Evolutionary conservation across 108 stramenopile genomes (phyloP).

Genomic region (Fragilaria radians): DNA sequence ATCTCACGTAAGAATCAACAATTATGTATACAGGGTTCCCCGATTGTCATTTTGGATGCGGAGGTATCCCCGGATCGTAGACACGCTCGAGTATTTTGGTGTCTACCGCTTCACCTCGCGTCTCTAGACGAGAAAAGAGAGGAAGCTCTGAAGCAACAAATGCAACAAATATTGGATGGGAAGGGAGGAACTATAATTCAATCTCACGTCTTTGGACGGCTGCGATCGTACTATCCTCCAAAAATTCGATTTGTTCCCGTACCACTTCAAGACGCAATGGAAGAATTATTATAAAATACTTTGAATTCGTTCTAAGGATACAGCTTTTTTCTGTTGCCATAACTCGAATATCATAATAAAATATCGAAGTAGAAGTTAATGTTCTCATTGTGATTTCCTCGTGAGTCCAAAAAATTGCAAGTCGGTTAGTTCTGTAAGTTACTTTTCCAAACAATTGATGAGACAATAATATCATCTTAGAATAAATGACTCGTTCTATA

Average conservation of each 20-base stretch:
- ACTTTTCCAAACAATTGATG: too few relatives aligned
- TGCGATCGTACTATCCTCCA: slow-evolving; percentile 42
- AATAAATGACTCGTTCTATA: too few relatives aligned
- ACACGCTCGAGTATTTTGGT: slow-evolving; percentile 39
- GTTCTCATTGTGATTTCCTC: too few relatives aligned
- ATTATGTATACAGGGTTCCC: slow-evolving; percentile 22
- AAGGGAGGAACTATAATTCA: slow-evolving; percentile 7
- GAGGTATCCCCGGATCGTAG: slow-evolving; percentile 26
- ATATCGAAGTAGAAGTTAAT: too few relatives aligned
- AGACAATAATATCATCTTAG: too few relatives aligned
- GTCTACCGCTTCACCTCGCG: slow-evolving; percentile 26
- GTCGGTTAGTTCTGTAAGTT: too few relatives aligned
- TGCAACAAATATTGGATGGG: slow-evolving; percentile 9
- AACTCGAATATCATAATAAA: too few relatives aligned
- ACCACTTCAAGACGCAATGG: not conserved
- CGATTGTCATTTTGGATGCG: slow-evolving; percentile 33
- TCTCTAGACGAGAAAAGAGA: slow-evolving; percentile 12
- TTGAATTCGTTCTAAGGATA: too few relatives aligned
- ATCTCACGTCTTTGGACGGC: slow-evolving; percentile 10
- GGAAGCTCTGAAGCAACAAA: slow-evolving; percentile 5
- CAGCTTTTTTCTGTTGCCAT: too few relatives aligned
- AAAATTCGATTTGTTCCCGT: slow-evolving; percentile 25
- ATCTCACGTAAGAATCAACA: not conserved
- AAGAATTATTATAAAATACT: not conserved
- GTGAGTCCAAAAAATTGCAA: too few relatives aligned